Percentiles rank a stretch among this genome's conserved stretches.
phyloP scores from a whole-genome alignment of 1,139 yeast species.

The Blastobotrys persicus region DNA sequence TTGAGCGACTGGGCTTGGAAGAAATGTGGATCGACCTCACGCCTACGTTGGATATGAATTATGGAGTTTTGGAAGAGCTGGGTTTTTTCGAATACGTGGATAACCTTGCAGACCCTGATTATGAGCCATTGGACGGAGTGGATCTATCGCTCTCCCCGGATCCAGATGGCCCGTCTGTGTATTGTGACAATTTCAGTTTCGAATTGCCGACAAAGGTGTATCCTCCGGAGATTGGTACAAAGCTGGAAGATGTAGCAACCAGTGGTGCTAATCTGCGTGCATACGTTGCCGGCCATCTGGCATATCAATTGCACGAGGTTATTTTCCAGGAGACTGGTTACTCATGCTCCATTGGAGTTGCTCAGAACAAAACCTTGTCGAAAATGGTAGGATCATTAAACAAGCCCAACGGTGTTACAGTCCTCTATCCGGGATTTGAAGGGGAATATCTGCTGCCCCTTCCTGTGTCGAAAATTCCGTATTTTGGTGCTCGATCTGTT shows the following conservation, averaged over 20 bases:
- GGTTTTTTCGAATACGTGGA: slow-evolving; percentile 19
- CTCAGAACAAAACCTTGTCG: slow-evolving; percentile 33
- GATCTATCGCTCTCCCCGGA: slow-evolving; percentile 17
- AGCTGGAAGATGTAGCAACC: not conserved
- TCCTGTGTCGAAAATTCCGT: slow-evolving; percentile 31
- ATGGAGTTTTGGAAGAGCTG: slow-evolving; percentile 18
- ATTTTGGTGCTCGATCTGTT: slow-evolving; percentile 31
- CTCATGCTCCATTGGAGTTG: slow-evolving; percentile 38
- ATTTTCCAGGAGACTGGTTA: slow-evolving; percentile 30
- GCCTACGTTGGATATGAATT: slow-evolving; percentile 24
- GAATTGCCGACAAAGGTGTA: slow-evolving; percentile 29
- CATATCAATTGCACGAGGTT: slow-evolving; percentile 29
- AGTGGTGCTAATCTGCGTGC: slow-evolving; percentile 16
- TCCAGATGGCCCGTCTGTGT: slow-evolving; percentile 16
- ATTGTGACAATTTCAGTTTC: slow-evolving; percentile 34
- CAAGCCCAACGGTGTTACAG: slow-evolving; percentile 37
- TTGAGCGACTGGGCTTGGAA: slow-evolving; percentile 41
- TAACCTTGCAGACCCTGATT: slow-evolving; percentile 13
- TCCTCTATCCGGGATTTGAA: slow-evolving; percentile 29
- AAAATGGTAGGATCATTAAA: slow-evolving; percentile 35
- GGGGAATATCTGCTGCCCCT: slow-evolving; percentile 27
- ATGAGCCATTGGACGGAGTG: slow-evolving; percentile 26
- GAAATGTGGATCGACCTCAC: slow-evolving; percentile 39
- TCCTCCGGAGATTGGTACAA: slow-evolving; percentile 22
- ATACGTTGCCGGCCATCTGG: slow-evolving; percentile 36